Evolutionary conservation across 108 stramenopile genomes (phyloP).

Genomic region (Nitzschia palea): DNA sequence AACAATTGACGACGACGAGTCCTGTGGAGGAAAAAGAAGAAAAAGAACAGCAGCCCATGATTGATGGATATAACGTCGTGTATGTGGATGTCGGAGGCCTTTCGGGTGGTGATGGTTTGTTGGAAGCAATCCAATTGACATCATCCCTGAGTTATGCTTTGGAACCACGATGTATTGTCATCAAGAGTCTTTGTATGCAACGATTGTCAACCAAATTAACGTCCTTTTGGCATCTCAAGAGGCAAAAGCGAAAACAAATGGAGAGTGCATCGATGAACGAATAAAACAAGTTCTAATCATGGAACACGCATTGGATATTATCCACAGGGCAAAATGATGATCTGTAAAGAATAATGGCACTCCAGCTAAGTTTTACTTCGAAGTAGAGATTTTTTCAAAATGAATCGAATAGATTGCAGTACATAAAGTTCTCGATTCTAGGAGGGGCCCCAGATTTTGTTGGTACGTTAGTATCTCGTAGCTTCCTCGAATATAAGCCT

Average conservation of each 20-base stretch:
- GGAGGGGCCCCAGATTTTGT: too few relatives aligned
- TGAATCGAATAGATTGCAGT: too few relatives aligned
- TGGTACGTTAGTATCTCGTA: too few relatives aligned
- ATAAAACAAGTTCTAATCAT: too few relatives aligned
- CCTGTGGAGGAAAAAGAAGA: background rate
- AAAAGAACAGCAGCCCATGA: background rate
- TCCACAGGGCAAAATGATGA: too few relatives aligned
- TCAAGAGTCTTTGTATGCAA: conserved; percentile 46
- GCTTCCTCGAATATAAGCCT: too few relatives aligned
- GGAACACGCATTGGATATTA: too few relatives aligned
- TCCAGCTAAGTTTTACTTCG: too few relatives aligned
- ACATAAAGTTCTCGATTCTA: too few relatives aligned
- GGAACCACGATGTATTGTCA: conserved; percentile 49
- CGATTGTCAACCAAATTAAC: conserved; percentile 32
- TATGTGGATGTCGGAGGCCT: conserved; percentile 61
- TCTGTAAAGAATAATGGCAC: too few relatives aligned
- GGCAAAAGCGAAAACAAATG: background rate
- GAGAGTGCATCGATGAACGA: too few relatives aligned
- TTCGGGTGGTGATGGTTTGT: conserved; percentile 43
- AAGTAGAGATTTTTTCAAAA: too few relatives aligned
- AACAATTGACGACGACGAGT: background rate
- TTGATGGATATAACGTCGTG: conserved; percentile 39
- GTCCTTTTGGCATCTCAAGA: conserved; percentile 34
- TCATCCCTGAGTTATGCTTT: conserved; percentile 31
- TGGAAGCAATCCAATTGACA: conserved; percentile 40